Conservation (phyloP, 164 flowering plant species). For the Cinnamomum chago region DNA sequence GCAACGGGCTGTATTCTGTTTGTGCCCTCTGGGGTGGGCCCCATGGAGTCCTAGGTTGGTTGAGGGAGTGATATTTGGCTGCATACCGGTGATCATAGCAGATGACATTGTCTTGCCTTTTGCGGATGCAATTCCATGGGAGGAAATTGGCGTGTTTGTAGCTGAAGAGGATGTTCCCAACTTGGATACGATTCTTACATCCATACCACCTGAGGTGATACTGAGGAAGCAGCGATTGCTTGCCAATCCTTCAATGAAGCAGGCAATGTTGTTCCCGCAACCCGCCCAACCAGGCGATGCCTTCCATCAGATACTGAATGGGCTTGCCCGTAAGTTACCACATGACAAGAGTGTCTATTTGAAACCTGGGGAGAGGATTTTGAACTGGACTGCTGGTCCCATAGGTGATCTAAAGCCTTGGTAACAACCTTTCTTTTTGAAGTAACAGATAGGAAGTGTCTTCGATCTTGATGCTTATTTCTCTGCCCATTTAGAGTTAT, state of each 20-base stretch:
- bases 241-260: conserved; percentile 88
- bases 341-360: conserved; percentile 50
- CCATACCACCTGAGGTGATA: conserved; percentile 75
- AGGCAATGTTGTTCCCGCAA: conserved; percentile 85
- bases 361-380: conserved; percentile 49
- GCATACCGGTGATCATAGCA: conserved; percentile 94
- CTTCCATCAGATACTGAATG: conserved; percentile 87
- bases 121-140: conserved; percentile 98
- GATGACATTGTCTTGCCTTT: conserved; percentile 94
- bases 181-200: conserved; percentile 80
- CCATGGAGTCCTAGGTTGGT: conserved; percentile 99
- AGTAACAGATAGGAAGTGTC: neutral
- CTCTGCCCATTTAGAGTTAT: neutral
- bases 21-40: conserved; percentile 98
- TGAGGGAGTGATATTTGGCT: conserved; percentile 92
- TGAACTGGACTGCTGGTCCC: conserved; percentile 91
- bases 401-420: conserved; percentile 59
- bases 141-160: conserved; percentile 85
- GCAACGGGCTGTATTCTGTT: conserved; percentile 92
- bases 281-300: conserved; percentile 92
- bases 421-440: conserved; percentile 19
- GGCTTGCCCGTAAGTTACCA: conserved; percentile 84
- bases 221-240: conserved; percentile 80
- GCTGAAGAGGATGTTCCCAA: conserved; percentile 84
- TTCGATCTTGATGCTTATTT: neutral